Base-by-base conservation (phyloP, 192 early-diverging fungal genomes). In the Geosiphon pyriformis region DNA sequence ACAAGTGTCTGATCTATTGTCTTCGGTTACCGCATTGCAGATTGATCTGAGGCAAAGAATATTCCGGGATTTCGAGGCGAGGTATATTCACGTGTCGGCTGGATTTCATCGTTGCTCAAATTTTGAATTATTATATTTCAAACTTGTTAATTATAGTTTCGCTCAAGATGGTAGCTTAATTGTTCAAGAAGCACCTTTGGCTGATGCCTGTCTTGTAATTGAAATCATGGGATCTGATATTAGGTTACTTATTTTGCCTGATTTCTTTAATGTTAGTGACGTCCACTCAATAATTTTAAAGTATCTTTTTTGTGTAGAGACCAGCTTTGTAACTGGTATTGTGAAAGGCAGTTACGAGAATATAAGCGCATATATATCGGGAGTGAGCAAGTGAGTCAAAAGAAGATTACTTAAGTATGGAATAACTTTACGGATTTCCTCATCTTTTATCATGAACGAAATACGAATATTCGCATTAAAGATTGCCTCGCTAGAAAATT, bases 321-420 rank as follows among this genome's bases (percentile, higher is more conserved):
- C 15, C 79, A 82, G 26, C 70, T 94, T 18, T 73, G 86, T 4
- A 88, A 88, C 30, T 87, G 86, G 77, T 99, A 96, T 71, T 90
- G 88, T 68, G 88, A 87, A 8, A 51, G 85, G 56, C 91, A 96
- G 67, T 76, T 99, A 32, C 79, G 87, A 26, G 88, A 90, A 29
- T 99, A 99, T 66, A 70, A 85, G 2, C 82, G 76, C 6, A 86
- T 95, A n/a, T n/a, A 23, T 95, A 96, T 70, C 82, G 88, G 57
- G 70, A 48, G 26, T 22, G 65, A 67, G 10, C 53, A 67, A 54
- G 65, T 66, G 18, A 11, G 23, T 25, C 2, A 30, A 17, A 18
- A 34, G 4, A 34, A n/a, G 4, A 4, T 12, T 34, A 59, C n/a
- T n/a, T n/a, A 2, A 26, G 10, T 55, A 55, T 29, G 27, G 53